Conservation (phyloP, 1,139 yeast species). For the Taiozyma sp. region DNA sequence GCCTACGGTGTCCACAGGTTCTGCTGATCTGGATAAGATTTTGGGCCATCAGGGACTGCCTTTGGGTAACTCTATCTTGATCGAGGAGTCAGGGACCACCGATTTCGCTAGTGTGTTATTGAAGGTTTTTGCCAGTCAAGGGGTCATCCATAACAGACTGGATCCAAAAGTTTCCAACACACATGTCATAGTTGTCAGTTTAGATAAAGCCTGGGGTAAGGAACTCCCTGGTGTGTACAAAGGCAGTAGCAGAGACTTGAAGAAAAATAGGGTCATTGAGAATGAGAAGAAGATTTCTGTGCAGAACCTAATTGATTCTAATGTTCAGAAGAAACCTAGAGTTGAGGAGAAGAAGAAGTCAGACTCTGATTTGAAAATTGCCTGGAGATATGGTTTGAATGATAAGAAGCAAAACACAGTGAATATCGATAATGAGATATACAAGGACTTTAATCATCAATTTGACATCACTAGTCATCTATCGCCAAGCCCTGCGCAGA, state of each 20-base stretch:
- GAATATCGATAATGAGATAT: slow-evolving; percentile 24
- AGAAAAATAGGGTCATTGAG: slow-evolving; percentile 51
- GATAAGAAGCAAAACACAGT: slow-evolving; percentile 26
- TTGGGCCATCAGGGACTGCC: slow-evolving; percentile 86
- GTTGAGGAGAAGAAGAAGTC: slow-evolving; percentile 3
- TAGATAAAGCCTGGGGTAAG: slow-evolving; percentile 56
- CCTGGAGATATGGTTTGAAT: slow-evolving; percentile 79
- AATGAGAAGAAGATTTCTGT: slow-evolving; percentile 66
- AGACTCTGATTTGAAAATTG: slow-evolving; percentile 63
- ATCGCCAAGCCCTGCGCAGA: slow-evolving; percentile 58
- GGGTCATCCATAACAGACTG: slow-evolving; percentile 63
- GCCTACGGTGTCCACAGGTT: slow-evolving; percentile 76
- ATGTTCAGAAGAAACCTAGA: slow-evolving; percentile 6
- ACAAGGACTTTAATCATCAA: slow-evolving; percentile 59
- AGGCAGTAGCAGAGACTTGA: slow-evolving; percentile 65
- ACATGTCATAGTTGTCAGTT: slow-evolving; percentile 67
- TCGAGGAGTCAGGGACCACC: slow-evolving; percentile 87
- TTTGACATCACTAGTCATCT: slow-evolving; percentile 73
- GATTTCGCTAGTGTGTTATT: slow-evolving; percentile 78
- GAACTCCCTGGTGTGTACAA: slow-evolving; percentile 79
- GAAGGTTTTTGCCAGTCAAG: slow-evolving; percentile 75
- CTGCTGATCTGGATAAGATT: slow-evolving; percentile 67
- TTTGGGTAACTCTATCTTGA: slow-evolving; percentile 59
- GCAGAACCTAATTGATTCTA: slow-evolving; percentile 47
- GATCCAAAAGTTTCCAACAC: slow-evolving; percentile 36